Percentiles rank a stretch among this genome's conserved stretches.
Conservation (phyloP, 1,139 yeast species). For the Blastobotrys persicus region DNA sequence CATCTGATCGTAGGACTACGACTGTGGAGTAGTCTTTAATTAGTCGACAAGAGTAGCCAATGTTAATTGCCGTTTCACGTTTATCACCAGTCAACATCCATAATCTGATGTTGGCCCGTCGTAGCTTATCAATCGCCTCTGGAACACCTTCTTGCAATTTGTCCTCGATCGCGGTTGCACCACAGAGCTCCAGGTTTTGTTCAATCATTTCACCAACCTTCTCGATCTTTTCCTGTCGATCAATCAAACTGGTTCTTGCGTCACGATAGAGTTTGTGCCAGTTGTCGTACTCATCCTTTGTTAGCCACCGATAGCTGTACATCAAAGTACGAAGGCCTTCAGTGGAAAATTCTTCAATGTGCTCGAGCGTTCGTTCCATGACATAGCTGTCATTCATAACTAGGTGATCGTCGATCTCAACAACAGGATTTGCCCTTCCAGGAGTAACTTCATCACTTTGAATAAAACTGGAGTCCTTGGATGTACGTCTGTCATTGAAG, state of each 20-base stretch:
- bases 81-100: slow-evolving; percentile 99
- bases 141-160: slow-evolving; percentile 95
- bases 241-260: slow-evolving; percentile 73
- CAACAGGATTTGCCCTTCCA: slow-evolving; percentile 31
- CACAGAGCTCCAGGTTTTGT: slow-evolving; percentile 60
- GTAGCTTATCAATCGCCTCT: slow-evolving; percentile 84
- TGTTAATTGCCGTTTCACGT: slow-evolving; percentile 94
- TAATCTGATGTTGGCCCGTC: slow-evolving; percentile 89
- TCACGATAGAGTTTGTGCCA: slow-evolving; percentile 69
- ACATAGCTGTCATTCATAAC: slow-evolving; percentile 74
- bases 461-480: slow-evolving; percentile 4
- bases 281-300: slow-evolving; percentile 51
- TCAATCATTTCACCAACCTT: slow-evolving; percentile 73
- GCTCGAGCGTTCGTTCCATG: slow-evolving; percentile 80
- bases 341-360: slow-evolving; percentile 88
- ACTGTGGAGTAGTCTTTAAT: slow-evolving; percentile 92
- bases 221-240: slow-evolving; percentile 68
- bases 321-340: slow-evolving; percentile 90
- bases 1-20: slow-evolving; percentile 64
- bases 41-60: slow-evolving; percentile 90
- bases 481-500: background rate
- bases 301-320: slow-evolving; percentile 76
- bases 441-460: background rate
- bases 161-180: slow-evolving; percentile 97
- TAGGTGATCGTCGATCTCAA: slow-evolving; percentile 56